Base-by-base conservation (phyloP, 2,329 filamentous ascomycete genomes). In the Penicillium expansum region DNA sequence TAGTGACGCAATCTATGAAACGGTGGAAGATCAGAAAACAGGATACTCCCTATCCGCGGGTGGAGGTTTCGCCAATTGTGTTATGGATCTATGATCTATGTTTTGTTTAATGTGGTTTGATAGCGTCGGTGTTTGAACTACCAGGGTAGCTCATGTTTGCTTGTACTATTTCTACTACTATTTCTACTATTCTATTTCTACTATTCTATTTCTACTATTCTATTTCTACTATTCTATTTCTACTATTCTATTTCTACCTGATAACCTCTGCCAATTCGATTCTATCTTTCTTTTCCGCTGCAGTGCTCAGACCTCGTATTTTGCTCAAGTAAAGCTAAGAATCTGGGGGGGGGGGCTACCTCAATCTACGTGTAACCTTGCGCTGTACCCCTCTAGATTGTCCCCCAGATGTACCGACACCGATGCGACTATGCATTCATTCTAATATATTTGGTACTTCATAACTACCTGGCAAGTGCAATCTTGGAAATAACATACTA, bases 111-210 rank as follows among this genome's bases (percentile, higher is more conserved):
- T 48, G 45, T 33, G 35, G 32, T 48, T 44, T 48, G 50, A 54
- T 48, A 57, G 55, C 55, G 55, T 33, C 35, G 55, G 55, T 32
- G 55, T 57, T 55, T 42, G 14, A 35, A 48, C 16, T 38, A 41
- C 16, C 18, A 48, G 32, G 35, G 48, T 41, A 30, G 37, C 18
- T 47, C 39, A n/a, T 20, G 20, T 47, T 52, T 51, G 38, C 24
- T 55, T 33, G 20, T 48, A 35, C 14, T 22, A 18, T 38, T n/a
- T 13, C n/a, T n/a, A n/a, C n/a, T 48, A 35, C 14, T 22, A 18
- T 38, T n/a, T 35, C 8, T 8, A 39, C 20, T 20, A 2, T 2
- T 18, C 7, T 45, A 30, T 22, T 20, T 47, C 29, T 33, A n/a
- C 13, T n/a, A n/a, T n/a, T n/a, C 14, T 22, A 18, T 38, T n/a